Conservation (phyloP, 2,329 filamentous ascomycete species). For the Pyrenochaeta sp. region DNA sequence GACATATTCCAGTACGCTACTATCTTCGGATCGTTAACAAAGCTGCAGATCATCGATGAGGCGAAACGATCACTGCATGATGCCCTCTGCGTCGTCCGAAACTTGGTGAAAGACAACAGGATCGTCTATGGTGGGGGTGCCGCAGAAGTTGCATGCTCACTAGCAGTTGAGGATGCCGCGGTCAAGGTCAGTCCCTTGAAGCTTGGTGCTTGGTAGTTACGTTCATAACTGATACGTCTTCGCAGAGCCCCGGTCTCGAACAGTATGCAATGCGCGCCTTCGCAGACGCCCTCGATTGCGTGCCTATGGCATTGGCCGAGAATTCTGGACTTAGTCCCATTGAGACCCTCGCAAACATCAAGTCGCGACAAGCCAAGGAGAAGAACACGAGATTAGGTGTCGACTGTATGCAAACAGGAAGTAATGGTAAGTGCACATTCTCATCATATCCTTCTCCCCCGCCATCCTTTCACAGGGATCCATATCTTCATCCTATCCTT, state of each 20-base stretch:
- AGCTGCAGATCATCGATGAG: constrained; percentile 89
- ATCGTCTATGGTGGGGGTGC: constrained; percentile 98
- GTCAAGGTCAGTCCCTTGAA: constrained; percentile 67
- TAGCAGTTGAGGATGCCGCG: constrained; percentile 94
- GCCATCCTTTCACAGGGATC: constrained; percentile 7
- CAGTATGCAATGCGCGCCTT: constrained; percentile 99
- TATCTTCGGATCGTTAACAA: constrained; percentile 10
- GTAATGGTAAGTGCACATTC: constrained; percentile 70
- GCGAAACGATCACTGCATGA: constrained; percentile 97
- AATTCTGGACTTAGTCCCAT: constrained; percentile 97
- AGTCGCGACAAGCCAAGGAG: constrained; percentile 95
- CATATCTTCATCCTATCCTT: not conserved
- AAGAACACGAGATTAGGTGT: constrained; percentile 83
- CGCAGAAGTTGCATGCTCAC: constrained; percentile 94
- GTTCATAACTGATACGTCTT: constrained; percentile 10
- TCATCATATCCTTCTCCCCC: constrained; percentile 5
- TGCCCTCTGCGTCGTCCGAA: constrained; percentile 95
- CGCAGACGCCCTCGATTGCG: constrained; percentile 88
- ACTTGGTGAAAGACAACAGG: constrained; percentile 93
- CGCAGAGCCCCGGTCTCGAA: constrained; percentile 87
- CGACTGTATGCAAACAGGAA: constrained; percentile 96
- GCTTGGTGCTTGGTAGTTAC: not conserved
- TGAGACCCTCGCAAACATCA: constrained; percentile 91
- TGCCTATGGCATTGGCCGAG: constrained; percentile 96
- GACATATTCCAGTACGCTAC: not conserved